Base-by-base conservation (phyloP, 345 rosid species). In the Fremontodendron californicum region DNA sequence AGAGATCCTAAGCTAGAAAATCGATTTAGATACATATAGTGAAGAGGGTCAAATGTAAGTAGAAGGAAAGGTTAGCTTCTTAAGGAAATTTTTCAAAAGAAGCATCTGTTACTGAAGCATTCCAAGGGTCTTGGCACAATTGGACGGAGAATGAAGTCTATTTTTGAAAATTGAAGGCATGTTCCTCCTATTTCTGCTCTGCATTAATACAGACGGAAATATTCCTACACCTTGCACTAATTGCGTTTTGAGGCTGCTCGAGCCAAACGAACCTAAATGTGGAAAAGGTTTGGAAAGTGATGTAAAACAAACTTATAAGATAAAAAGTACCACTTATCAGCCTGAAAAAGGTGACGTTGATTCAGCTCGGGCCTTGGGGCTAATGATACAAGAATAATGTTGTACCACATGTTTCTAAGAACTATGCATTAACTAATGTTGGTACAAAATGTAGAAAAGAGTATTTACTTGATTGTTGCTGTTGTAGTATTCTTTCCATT, bases 251-350 rank as follows among this genome's bases (percentile, higher is more conserved):
- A 48, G 15, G 58, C 9, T 16, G n/a, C 58, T 75, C 1, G 9
- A 23, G 23, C 16, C 27, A 12, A 62, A 46, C 19, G 3, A 25
- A 60, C 21, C 31, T 18, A 61, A 62, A 60, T 51, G 19, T 25
- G 45, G 45, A 37, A 15, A 21, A 27, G 23, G 51, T 40, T 74
- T 23, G 64, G 37, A 74, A 55, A 58, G 8, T 8, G 57, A 46
- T 8, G 73, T 37, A 69, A 15, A 46, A 27, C n/a, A 46, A 46
- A 46, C 57, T 69, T 69, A 69, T 69, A 69, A 27, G 73, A 40
- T 46, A 46, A 23, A 12, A 46, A 69, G 23, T 27, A 46, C 57
- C n/a, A 46, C 40, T 46, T 27, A 58, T 74, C 77, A 58, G 16
- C 40, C 66, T 21, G 37, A 25, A 12, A 31, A 13, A 57, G 54